Base-by-base conservation (phyloP, 495 filamentous ascomycete genomes). In the Diplogelasinospora grovesii region DNA sequence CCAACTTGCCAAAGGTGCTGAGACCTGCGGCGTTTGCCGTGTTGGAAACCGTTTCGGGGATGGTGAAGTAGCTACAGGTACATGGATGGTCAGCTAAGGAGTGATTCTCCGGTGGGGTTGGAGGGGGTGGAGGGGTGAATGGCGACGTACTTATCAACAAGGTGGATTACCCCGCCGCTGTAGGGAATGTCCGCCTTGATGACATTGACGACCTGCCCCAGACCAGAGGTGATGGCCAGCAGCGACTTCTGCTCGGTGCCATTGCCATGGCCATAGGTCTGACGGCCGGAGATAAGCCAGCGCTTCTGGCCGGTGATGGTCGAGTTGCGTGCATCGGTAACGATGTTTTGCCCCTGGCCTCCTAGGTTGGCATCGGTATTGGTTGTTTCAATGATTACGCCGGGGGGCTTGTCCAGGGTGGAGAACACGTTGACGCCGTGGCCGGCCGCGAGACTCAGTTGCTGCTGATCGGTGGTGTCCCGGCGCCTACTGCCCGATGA, bases 11-110 rank as follows among this genome's bases (percentile, higher is more conserved):
- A 41, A 58, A 51, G 39, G 35, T 2, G 34, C 25, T 34, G 45
- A 25, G 19, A 37, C 36, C 22, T 46, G 54, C 21, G 3, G 9
- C 30, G 4, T 18, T 14, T 8, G 30, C 30, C 15, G 30, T 18
- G 9, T 27, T 34, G 13, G 61, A 45, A 14, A 69, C 65, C 43
- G 65, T 60, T 16, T 69, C 56, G 5, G 70, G 70, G 39, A 65
- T 52, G 14, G 57, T 63, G 56, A 74, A 71, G 36, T 45, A 58
- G 4, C 53, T 59, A 25, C 27, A 14, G 7, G 23, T 14, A 46
- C 19, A 15, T 23, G 41, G 45, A 13, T 37, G 44, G 30, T 33
- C 14, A 33, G 13, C 21, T 14, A 18, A 18, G 11, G 13, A 18
- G 4, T 32, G 25, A 9, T 14, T 14, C n/a, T n/a, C n/a, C n/a